A percentile compares a stretch with the other conserved stretches of the same genome.
These are phyloP conservation scores for Peronospora farinosa DNA, from an alignment of 352 stramenopile species.

Conservation along the genomic window DNA sequence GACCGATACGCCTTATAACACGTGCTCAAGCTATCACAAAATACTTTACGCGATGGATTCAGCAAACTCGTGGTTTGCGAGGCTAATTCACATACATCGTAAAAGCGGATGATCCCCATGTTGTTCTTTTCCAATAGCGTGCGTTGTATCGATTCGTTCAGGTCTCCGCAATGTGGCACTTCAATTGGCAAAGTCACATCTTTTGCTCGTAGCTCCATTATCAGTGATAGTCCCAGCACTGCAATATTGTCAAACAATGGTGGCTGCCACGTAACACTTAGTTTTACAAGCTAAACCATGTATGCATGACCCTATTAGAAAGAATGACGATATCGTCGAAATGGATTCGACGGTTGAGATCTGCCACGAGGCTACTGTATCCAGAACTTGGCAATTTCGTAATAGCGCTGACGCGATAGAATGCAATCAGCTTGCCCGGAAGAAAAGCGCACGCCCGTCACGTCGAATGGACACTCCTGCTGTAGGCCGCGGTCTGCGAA, in stretches of 20 bases:
- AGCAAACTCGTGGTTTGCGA: constrained; percentile 20
- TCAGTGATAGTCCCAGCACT: constrained; percentile 44
- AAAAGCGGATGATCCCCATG: constrained; percentile 42
- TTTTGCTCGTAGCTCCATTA: constrained; percentile 49
- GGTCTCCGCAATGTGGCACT: constrained; percentile 55
- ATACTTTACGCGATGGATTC: constrained; percentile 33
- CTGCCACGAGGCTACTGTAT: too few species aligned
- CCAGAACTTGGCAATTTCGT: constrained; percentile 22
- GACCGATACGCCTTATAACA: constrained; percentile 42
- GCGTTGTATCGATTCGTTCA: constrained; percentile 30
- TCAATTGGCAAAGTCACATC: constrained; percentile 47
- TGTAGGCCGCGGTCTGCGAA: constrained; percentile 33
- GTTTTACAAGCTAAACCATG: too few species aligned
- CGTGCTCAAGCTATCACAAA: constrained; percentile 39
- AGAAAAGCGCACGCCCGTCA: constrained; percentile 37
- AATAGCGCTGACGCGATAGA: constrained; percentile 38
- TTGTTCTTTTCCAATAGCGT: constrained; percentile 31
- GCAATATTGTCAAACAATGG: constrained; percentile 37
- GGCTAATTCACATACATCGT: constrained; percentile 53
- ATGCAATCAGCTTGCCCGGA: constrained; percentile 35
- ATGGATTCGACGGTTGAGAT: too few species aligned
- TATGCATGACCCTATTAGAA: too few species aligned
- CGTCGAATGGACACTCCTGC: constrained; percentile 54
- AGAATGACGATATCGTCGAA: background rate
- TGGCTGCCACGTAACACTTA: too few species aligned